Base-by-base conservation (phyloP, 2,329 filamentous ascomycete species). In the Xylaria sp. region DNA sequence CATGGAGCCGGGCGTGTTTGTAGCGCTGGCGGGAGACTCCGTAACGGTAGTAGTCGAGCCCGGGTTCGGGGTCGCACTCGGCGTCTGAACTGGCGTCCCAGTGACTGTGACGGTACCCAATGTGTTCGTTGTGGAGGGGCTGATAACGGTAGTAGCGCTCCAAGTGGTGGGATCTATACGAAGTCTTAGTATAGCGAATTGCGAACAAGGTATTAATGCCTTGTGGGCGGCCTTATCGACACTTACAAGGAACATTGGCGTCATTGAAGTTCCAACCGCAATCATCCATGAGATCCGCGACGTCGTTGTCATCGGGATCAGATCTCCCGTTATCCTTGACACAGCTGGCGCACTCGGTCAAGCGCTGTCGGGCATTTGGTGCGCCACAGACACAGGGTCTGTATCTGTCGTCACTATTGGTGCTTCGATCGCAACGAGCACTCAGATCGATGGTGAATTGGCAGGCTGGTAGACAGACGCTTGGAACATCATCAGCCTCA, bases 211-310 rank as follows among this genome's bases (percentile, higher is more conserved):
- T 21, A 8, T 23, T 3, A 1, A 49, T 21, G n/a, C 3, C 13
- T 13, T 60, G 21, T 7, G 25, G 23, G n/a, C 17, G 9, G 27
- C 9, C 25, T 31, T 10, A 23, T 25, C 2, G 21, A 7, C 7
- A 54, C 65, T 60, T 43, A 67, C 65, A 63, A 41, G 57, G 60
- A 17, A 25, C 62, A 21, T 53, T 52, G 11, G 64, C 64, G 3
- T 52, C 23, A 35, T 58, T 61, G 25, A 67, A 68, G 25, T 62
- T 27, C 67, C 67, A 69, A 1, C 64, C 66, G 29, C 67, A 69
- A 29, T 69, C 67, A 13, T 65, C 57, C 62, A 69, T 67, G 27
- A 69, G 63, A 7, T 69, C 64, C 2, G 64, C 60, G 9, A 67
- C 66, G 23, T 70, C 67, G 52, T 67, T 67, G 44, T 68, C 66